Percentiles rank a stretch among this genome's conserved stretches.
Evolutionary conservation across 495 filamentous ascomycete species (phyloP).

Genomic region (Aspergillus taichungensis): DNA sequence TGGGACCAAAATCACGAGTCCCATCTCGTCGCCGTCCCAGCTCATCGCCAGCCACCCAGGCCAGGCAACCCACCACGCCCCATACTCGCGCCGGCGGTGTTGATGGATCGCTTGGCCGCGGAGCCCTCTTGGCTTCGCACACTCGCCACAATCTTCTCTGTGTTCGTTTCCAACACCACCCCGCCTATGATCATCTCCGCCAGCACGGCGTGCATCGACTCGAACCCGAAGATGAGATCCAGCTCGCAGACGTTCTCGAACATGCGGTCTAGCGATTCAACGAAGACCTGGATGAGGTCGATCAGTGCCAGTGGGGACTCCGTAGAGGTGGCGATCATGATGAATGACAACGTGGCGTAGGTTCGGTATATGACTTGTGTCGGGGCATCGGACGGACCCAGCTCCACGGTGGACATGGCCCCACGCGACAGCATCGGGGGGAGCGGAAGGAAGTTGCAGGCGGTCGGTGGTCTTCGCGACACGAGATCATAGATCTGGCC

Average conservation of each 20-base stretch:
- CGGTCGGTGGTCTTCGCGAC: conserved; percentile 71
- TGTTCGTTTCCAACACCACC: conserved; percentile 86
- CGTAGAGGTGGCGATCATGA: conserved; percentile 93
- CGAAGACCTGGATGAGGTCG: conserved; percentile 95
- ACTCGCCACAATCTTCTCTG: conserved; percentile 78
- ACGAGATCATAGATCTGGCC: conserved; percentile 98
- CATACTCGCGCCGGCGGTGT: too few species aligned
- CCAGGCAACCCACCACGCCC: too few species aligned
- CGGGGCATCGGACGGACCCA: conserved; percentile 73
- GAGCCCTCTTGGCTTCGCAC: conserved; percentile 75
- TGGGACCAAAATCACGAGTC: too few species aligned
- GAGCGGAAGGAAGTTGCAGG: conserved; percentile 93
- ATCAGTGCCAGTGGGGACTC: conserved; percentile 93
- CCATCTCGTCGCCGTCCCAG: too few species aligned
- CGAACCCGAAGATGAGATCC: conserved; percentile 97
- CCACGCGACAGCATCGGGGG: conserved; percentile 58
- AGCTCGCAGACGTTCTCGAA: conserved; percentile 99
- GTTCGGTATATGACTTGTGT: conserved; percentile 96
- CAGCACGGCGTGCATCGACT: conserved; percentile 85
- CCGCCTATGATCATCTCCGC: conserved; percentile 95
- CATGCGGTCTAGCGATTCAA: conserved; percentile 85
- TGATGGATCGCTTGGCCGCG: conserved; percentile 46
- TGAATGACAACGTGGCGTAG: conserved; percentile 98
- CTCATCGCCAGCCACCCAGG: too few species aligned
- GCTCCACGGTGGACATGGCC: conserved; percentile 46